Conservation (phyloP, 129 eudicot species). For the Ambrosia artemisiifolia region DNA sequence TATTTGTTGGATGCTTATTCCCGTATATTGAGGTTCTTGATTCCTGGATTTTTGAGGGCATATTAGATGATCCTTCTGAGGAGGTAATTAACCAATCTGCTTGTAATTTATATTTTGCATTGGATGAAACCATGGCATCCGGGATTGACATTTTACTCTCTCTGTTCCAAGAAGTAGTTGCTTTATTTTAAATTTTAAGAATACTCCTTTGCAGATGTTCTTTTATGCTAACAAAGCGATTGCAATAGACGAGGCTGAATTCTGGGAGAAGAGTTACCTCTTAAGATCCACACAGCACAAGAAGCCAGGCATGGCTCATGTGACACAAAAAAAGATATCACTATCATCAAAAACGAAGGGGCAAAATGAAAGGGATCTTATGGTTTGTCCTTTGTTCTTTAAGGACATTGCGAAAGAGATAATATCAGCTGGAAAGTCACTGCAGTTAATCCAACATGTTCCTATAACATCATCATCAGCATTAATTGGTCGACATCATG, state of each 20-base stretch:
- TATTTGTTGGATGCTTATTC: slow-evolving; percentile 63
- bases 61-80: slow-evolving; percentile 83
- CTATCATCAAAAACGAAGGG: slow-evolving; percentile 44
- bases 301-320: slow-evolving; percentile 31
- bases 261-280: slow-evolving; percentile 94
- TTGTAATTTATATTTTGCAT: no score
- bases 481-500: slow-evolving; percentile 24
- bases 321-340: slow-evolving; percentile 28
- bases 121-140: no score
- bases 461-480: slow-evolving; percentile 47
- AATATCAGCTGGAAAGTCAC: slow-evolving; percentile 90
- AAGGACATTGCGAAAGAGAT: slow-evolving; percentile 74
- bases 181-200: no score
- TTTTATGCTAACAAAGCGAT: slow-evolving; percentile 72
- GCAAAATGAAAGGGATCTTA: slow-evolving; percentile 37
- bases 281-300: slow-evolving; percentile 42
- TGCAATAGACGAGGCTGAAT: slow-evolving; percentile 75
- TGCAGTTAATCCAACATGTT: slow-evolving; percentile 80
- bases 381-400: slow-evolving; percentile 74
- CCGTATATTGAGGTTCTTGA: slow-evolving; percentile 88
- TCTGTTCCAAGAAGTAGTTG: no score
- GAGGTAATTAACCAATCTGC: no score
- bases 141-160: no score
- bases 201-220: slow-evolving; percentile 70
- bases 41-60: slow-evolving; percentile 96